phyloP scores from a whole-genome alignment of 1,284 basidiomycete genomes.

The Violaceomyces palustris region DNA sequence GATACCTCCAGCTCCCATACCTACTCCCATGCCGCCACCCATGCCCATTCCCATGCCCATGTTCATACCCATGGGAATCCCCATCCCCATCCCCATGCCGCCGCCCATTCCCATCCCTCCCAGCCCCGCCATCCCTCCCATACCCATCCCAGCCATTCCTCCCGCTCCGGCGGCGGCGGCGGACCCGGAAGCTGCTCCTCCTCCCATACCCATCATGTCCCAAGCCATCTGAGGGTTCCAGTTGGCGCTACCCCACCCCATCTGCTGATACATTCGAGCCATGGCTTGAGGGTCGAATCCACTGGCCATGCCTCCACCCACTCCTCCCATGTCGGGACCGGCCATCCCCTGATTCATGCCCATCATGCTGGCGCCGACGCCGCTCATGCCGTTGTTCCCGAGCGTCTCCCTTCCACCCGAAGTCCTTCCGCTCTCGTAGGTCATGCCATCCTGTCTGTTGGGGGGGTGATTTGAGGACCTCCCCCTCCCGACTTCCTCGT shows the following conservation, averaged over 20 bases:
- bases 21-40: slow-evolving; percentile 27
- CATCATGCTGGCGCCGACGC: slow-evolving; percentile 1
- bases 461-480: too few species aligned
- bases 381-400: slow-evolving; percentile 22
- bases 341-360: slow-evolving; percentile 8
- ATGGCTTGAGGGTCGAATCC: slow-evolving; percentile 57
- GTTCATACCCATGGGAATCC: slow-evolving; percentile 47
- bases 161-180: slow-evolving; percentile 39
- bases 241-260: slow-evolving; percentile 53
- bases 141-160: slow-evolving; percentile 54
- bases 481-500: too few species aligned
- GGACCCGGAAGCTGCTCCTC: slow-evolving; percentile 30
- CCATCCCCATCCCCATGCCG: slow-evolving; percentile 58
- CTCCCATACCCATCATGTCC: slow-evolving; percentile 52
- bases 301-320: slow-evolving; percentile 8
- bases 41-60: slow-evolving; percentile 16
- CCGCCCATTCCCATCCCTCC: slow-evolving; percentile 53
- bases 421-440: neutral
- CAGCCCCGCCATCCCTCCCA: slow-evolving; percentile 57
- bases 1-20: slow-evolving; percentile 12
- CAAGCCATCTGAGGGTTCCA: slow-evolving; percentile 51
- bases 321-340: slow-evolving; percentile 21
- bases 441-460: neutral
- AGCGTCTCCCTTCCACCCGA: slow-evolving; percentile 5
- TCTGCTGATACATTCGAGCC: slow-evolving; percentile 59